Evolutionary conservation across 768 basidiomycete species (phyloP).

Genomic region (Pulveroboletus ravenelii): DNA sequence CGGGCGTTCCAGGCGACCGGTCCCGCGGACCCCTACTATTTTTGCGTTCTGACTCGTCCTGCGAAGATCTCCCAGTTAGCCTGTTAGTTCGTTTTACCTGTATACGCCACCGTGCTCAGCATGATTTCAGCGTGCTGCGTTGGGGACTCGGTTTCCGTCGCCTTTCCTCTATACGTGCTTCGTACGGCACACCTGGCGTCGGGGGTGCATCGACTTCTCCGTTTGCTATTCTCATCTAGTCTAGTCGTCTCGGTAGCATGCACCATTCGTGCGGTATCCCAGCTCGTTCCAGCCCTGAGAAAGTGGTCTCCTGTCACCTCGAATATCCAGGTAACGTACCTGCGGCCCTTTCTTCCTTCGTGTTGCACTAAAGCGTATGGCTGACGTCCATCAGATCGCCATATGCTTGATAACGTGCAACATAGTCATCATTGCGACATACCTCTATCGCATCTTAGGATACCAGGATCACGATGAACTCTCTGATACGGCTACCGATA

Average conservation of each 20-base stretch:
- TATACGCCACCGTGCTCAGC: not conserved
- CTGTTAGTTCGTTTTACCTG: not conserved
- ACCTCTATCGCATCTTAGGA: conserved; percentile 21
- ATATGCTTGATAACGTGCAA: conserved; percentile 19
- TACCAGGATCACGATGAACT: not conserved
- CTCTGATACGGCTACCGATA: not conserved
- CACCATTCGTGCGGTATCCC: not conserved
- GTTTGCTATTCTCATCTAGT: conserved; percentile 7
- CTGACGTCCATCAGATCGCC: conserved; percentile 8
- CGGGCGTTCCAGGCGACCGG: not conserved
- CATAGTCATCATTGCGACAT: conserved; percentile 22
- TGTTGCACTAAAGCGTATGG: not conserved
- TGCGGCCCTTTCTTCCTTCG: too few relatives aligned
- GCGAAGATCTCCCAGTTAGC: conserved; percentile 2
- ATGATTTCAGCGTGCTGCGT: not conserved
- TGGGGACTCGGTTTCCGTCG: not conserved
- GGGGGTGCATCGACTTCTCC: conserved; percentile 6
- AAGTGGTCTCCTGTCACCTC: not conserved
- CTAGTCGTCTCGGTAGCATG: not conserved
- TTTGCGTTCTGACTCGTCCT: not conserved
- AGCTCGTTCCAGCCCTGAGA: not conserved
- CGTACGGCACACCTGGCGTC: not conserved
- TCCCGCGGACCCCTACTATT: not conserved
- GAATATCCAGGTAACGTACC: conserved; percentile 8
- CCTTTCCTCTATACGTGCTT: conserved; percentile 9